Base-by-base conservation (phyloP, 345 rosid genomes). In the Diplotaxis tenuifolia region DNA sequence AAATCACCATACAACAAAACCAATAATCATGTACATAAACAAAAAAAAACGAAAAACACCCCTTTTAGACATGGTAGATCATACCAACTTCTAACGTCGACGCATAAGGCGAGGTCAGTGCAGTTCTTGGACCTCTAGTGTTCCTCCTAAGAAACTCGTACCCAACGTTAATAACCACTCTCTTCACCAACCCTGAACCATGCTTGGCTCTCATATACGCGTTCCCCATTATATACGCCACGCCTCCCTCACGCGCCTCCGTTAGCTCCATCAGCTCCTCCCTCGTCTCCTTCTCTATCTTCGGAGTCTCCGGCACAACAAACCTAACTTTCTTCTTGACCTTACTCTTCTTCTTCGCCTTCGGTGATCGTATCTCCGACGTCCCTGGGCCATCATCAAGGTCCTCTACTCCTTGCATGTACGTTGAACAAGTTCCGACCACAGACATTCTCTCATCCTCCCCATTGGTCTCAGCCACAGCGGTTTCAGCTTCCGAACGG, bases 31-130 rank as follows among this genome's bases (percentile, higher is more conserved):
- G 69, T 76, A 70, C 80, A 76, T 9, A 9, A 7, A 4, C 5
- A 71, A 45, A 70, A 71, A 45, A 70, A 57, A 49, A 77, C 67
- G 29, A 71, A 65, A n/a, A 25, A 57, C 10, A 62, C 55, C 75
- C 20, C 22, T 20, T 58, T 71, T 55, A 94, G 65, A 94, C 93
- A 78, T 80, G 73, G 81, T 89, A 94, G 4, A 88, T 52, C 97
- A 94, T 91, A 64, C 97, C 98, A 7, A 94, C 97, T 81, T 94
- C 95, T 70, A 94, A 70, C 3, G 96, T 94, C 3, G 98, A 89
- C 1, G 90, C 93, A 3, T 89, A 90, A 0, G 97, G 93, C 20
- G 83, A 80, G 12, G 83, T 86, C 25, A 89, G 72, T 1, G 77
- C 84, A 69, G 80, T 73, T 7, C 81, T 79, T 0, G 92, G 83